A percentile compares a stretch with the other conserved stretches of the same genome.
phyloP scores from a whole-genome alignment of 805 yeast genomes.

The Isabelozyma heimii region DNA sequence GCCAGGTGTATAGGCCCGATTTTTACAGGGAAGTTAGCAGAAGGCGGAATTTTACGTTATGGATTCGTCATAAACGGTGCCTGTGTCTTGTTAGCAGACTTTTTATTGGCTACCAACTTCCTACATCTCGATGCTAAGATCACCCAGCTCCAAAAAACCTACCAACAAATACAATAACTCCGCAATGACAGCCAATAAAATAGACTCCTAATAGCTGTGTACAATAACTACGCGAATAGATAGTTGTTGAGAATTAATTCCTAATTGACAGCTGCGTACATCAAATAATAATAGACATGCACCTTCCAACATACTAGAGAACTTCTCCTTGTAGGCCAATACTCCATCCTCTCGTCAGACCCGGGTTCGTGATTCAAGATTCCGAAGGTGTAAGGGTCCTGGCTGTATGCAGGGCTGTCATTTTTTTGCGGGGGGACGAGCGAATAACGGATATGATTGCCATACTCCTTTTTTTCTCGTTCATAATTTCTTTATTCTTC shows the following conservation, averaged over 20 bases:
- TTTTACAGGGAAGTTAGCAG: constrained; percentile 74
- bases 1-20: constrained; percentile 82
- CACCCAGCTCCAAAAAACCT: constrained; percentile 9
- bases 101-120: constrained; percentile 42
- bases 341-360: neutral
- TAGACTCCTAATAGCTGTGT: too few species aligned
- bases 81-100: constrained; percentile 48
- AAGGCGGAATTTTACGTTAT: constrained; percentile 39
- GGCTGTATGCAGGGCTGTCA: neutral
- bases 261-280: too few species aligned
- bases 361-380: neutral
- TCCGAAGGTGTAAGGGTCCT: neutral
- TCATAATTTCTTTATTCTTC: neutral
- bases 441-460: neutral
- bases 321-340: neutral
- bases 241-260: too few species aligned
- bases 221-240: too few species aligned
- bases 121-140: constrained; percentile 37
- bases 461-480: neutral
- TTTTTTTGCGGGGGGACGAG: neutral
- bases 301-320: too few species aligned
- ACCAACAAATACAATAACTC: neutral
- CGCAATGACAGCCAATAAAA: too few species aligned
- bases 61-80: constrained; percentile 55
- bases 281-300: too few species aligned